These are phyloP conservation scores for Barnettozyma populi DNA, from an alignment of 805 yeast species.

Conservation along the genomic window DNA sequence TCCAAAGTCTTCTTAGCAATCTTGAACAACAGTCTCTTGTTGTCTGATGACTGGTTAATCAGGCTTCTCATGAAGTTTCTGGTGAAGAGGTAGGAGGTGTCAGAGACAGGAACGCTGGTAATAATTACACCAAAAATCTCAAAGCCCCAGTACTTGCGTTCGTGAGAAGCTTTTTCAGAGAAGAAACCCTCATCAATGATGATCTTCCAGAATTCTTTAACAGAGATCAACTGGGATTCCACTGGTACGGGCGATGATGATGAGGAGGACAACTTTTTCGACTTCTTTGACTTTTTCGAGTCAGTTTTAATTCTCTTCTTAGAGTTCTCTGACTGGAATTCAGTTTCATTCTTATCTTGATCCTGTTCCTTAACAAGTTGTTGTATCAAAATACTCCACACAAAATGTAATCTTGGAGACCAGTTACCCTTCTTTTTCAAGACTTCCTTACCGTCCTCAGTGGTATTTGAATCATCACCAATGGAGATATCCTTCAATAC, in stretches of 20 bases:
- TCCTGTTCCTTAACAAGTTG: conserved; percentile 30
- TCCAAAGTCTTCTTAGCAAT: conserved; percentile 51
- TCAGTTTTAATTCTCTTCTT: conserved; percentile 39
- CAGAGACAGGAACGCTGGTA: conserved; percentile 21
- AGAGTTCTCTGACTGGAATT: conserved; percentile 15
- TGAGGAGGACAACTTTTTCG: conserved; percentile 16
- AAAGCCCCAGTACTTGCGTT: conserved; percentile 83
- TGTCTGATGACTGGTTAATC: conserved; percentile 69
- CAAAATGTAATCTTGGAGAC: conserved; percentile 71
- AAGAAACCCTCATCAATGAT: conserved; percentile 80
- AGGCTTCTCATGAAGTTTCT: conserved; percentile 66
- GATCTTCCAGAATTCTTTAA: conserved; percentile 71
- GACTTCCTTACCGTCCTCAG: conserved; percentile 18
- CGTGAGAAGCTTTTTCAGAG: conserved; percentile 70
- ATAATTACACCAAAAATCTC: conserved; percentile 57
- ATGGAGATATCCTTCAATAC: conserved; percentile 53
- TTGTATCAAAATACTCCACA: conserved; percentile 58
- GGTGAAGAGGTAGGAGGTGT: conserved; percentile 37
- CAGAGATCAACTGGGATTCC: conserved; percentile 24
- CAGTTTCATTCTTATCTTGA: conserved; percentile 20
- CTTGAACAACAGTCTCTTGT: conserved; percentile 60
- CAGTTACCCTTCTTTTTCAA: conserved; percentile 58
- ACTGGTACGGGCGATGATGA: conserved; percentile 10
- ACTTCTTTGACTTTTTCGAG: conserved; percentile 22
- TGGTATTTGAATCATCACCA: conserved; percentile 26